Evolutionary conservation across 768 basidiomycete genomes (phyloP), one percentile per base, ranked within the genome.

Genomic region (Lepiota venenata): DNA sequence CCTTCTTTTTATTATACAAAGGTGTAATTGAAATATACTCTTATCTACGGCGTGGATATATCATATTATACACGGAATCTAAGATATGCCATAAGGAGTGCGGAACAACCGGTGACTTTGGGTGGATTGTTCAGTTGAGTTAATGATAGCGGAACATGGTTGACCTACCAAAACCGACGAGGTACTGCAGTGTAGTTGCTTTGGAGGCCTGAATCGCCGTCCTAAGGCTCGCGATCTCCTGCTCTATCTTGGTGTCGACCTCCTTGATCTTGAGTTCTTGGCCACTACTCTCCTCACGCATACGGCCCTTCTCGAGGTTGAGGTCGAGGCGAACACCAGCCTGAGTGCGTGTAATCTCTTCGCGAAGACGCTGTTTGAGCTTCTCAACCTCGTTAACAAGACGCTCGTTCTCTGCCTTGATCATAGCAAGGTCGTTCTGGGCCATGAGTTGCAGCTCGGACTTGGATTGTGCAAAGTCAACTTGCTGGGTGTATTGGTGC

Each of bases 181-280:
- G 71, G 66, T 93, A 93, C 67, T 93, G 91, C 57, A 93, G 69
- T 10, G 91, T 93, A 29, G 88, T 90, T 2, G 90, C 90, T 87
- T 93, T 93, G 50, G 89, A 89, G 0, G 88, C 83, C 65, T 93
- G 91, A 32, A 93, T 92, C 6, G 85, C 76, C 1, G 91, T 95
- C 52, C 90, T 76, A 50, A 97, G 68, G 2, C 83, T 84, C 8
- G 93, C 92, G 64, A 96, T 96, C 71, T 98, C 94, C 65, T 91
- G 91, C 69, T 99, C 96, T 60, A 98, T 98, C 66, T 91, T 74
- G 3, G 96, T 98, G 63, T 98, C 96, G 15, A 98, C 94, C 68
- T 99, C 96, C 68, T 93, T 93, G 65, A 98, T 91, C 82, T 98
- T 98, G 49, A 95, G 74, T 64, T 97, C 94, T 63, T 98, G 92